A percentile compares a stretch with the other conserved stretches of the same genome.
Evolutionary conservation across 108 stramenopile genomes (phyloP).

Genomic region (Pseudonitzschia pungens): DNA sequence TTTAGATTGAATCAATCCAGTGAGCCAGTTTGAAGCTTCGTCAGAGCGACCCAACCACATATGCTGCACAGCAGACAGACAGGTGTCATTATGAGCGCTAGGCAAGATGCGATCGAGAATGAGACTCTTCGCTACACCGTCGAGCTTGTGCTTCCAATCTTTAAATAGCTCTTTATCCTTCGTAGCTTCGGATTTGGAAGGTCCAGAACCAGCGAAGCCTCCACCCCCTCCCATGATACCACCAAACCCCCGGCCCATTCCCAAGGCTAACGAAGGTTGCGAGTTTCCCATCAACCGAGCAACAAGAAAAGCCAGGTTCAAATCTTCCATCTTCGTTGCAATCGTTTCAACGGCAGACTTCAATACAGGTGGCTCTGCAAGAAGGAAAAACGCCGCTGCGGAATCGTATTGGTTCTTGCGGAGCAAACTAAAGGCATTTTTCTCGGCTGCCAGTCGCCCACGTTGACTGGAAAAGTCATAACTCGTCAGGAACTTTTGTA

Average conservation of each 20-base stretch:
- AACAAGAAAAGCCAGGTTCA: conserved; percentile 77
- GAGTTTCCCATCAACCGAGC: conserved; percentile 65
- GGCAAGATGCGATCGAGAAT: conserved; percentile 31
- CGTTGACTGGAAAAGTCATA: conserved; percentile 70
- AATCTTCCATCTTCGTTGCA: conserved; percentile 68
- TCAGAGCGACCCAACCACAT: conserved; percentile 60
- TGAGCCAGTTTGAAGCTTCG: conserved; percentile 43
- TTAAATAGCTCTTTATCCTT: conserved; percentile 46
- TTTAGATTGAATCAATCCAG: conserved; percentile 44
- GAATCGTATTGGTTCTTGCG: conserved; percentile 66
- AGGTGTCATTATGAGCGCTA: conserved; percentile 34
- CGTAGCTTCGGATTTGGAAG: background rate
- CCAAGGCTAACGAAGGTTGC: background rate
- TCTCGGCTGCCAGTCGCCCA: conserved; percentile 79
- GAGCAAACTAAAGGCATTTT: conserved; percentile 85
- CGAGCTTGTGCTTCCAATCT: conserved; percentile 59
- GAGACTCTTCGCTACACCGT: conserved; percentile 36
- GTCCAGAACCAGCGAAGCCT: conserved; percentile 60
- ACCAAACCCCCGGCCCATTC: conserved; percentile 38
- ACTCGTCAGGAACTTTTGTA: conserved; percentile 68
- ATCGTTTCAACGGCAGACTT: conserved; percentile 79
- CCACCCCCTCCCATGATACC: conserved; percentile 73
- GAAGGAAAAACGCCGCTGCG: conserved; percentile 82
- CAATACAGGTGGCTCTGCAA: conserved; percentile 77
- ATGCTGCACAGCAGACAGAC: conserved; percentile 55